These are phyloP conservation scores for Venturia effusa DNA, from an alignment of 2,329 filamentous ascomycete species.

Conservation along the genomic window DNA sequence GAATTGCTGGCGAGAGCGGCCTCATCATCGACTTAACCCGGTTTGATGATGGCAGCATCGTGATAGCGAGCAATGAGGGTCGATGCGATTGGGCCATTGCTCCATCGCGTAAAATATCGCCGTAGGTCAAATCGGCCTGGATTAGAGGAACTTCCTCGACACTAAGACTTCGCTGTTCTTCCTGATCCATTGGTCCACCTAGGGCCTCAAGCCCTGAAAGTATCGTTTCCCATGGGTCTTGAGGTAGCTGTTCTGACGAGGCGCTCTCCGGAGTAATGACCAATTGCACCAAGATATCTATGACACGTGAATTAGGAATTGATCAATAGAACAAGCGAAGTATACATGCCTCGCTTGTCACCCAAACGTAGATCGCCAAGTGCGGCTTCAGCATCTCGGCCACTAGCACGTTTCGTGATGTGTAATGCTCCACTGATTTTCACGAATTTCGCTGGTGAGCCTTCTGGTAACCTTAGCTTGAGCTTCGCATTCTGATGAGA, in stretches of 20 bases:
- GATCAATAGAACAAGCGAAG: neutral
- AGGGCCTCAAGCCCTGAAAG: conserved; percentile 91
- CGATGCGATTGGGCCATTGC: conserved; percentile 75
- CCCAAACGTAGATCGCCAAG: conserved; percentile 89
- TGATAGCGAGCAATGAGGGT: conserved; percentile 86
- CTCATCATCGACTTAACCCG: conserved; percentile 47
- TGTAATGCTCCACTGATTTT: conserved; percentile 96
- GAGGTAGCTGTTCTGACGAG: conserved; percentile 71
- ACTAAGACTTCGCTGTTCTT: conserved; percentile 71
- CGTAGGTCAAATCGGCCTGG: conserved; percentile 87
- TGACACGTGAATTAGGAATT: conserved; percentile 14
- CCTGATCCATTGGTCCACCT: conserved; percentile 74
- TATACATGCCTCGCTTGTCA: conserved; percentile 58
- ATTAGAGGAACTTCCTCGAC: conserved; percentile 93
- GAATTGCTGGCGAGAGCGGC: conserved; percentile 64
- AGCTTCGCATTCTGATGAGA: conserved; percentile 99
- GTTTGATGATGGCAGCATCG: conserved; percentile 70
- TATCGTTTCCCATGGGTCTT: conserved; percentile 95
- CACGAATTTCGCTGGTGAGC: conserved; percentile 94
- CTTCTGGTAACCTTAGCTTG: conserved; percentile 86
- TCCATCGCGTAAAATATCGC: conserved; percentile 84
- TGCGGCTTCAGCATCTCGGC: conserved; percentile 84
- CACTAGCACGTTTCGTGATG: conserved; percentile 91
- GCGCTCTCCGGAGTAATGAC: conserved; percentile 81
- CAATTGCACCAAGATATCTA: conserved; percentile 85